These are phyloP conservation scores for Microdochium nivale DNA, from an alignment of 2,329 filamentous ascomycete genomes.

Conservation along the genomic window DNA sequence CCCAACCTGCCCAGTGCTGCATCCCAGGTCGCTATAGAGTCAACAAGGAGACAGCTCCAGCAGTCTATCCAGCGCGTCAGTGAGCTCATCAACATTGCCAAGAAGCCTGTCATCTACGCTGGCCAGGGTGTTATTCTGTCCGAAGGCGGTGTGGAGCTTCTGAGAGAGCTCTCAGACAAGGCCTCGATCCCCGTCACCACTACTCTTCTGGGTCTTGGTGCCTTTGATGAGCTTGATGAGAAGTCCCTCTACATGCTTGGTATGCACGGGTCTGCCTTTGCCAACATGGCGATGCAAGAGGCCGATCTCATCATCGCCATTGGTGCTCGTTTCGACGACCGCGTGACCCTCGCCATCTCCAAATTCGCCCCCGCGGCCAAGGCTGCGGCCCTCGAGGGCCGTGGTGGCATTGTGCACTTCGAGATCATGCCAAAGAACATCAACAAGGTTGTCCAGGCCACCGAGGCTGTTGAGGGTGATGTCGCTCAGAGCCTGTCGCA, in stretches of 20 bases:
- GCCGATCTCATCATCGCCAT: conserved; percentile 93
- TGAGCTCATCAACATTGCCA: conserved; percentile 73
- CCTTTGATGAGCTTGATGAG: conserved; percentile 84
- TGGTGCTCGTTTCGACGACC: conserved; percentile 91
- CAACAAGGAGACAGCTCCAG: conserved; percentile 64
- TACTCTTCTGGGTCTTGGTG: conserved; percentile 87
- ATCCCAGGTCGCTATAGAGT: conserved; percentile 67
- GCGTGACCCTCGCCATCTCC: conserved; percentile 71
- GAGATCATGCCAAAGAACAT: conserved; percentile 99
- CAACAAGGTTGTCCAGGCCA: conserved; percentile 97
- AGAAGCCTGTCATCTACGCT: conserved; percentile 93
- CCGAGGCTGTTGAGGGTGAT: conserved; percentile 90
- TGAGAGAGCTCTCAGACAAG: conserved; percentile 86
- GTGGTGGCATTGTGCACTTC: conserved; percentile 94
- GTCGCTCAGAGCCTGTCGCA: conserved; percentile 69
- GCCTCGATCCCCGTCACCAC: conserved; percentile 89
- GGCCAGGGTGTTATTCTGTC: conserved; percentile 81
- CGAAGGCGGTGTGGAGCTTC: conserved; percentile 67
- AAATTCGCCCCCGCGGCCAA: conserved; percentile 89
- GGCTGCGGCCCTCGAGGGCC: conserved; percentile 71
- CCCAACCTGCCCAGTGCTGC: conserved; percentile 81
- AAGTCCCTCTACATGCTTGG: conserved; percentile 97
- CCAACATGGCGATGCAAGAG: conserved; percentile 97
- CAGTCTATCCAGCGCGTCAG: conserved; percentile 70
- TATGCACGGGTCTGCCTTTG: conserved; percentile 95